A percentile compares a stretch with the other conserved stretches of the same genome.
phyloP scores from a whole-genome alignment of 108 stramenopile genomes.

The Skeletonema grethae region DNA sequence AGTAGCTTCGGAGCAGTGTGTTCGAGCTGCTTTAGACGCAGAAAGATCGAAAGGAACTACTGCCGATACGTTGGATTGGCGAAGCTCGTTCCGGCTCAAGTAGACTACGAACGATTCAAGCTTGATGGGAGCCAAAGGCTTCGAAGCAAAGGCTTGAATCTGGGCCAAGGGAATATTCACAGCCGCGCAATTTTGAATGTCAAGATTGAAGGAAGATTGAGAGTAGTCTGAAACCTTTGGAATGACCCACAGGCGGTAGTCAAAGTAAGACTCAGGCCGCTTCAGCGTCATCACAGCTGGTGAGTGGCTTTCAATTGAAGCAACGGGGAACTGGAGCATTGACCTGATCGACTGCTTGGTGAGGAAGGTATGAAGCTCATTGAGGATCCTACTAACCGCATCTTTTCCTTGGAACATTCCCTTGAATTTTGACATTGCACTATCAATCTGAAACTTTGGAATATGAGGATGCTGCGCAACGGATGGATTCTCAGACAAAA shows the following conservation, averaged over 20 bases:
- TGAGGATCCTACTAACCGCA: slow-evolving; percentile 83
- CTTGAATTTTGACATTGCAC: slow-evolving; percentile 92
- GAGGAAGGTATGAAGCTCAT: slow-evolving; percentile 76
- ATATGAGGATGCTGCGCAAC: slow-evolving; percentile 87
- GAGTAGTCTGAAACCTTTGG: slow-evolving; percentile 87
- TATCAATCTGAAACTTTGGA: slow-evolving; percentile 96
- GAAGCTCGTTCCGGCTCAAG: slow-evolving; percentile 65
- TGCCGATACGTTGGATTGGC: slow-evolving; percentile 65
- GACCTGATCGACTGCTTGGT: slow-evolving; percentile 63
- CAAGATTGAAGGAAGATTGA: slow-evolving; percentile 68
- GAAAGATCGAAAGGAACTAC: slow-evolving; percentile 83
- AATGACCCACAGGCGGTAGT: slow-evolving; percentile 85
- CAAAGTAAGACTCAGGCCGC: slow-evolving; percentile 76
- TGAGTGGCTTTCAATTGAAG: slow-evolving; percentile 46
- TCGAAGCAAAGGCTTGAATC: slow-evolving; percentile 86
- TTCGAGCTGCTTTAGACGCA: slow-evolving; percentile 67
- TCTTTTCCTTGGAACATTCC: slow-evolving; percentile 95
- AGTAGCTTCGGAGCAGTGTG: slow-evolving; percentile 90
- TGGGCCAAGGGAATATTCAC: slow-evolving; percentile 90
- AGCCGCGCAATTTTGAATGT: slow-evolving; percentile 86
- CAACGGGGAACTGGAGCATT: slow-evolving; percentile 62
- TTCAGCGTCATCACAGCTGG: slow-evolving; percentile 72
- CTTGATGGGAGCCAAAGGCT: slow-evolving; percentile 86
- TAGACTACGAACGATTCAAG: slow-evolving; percentile 78
- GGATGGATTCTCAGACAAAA: slow-evolving; percentile 89